Evolutionary conservation across 1,284 basidiomycete species (phyloP), one percentile per base, ranked within the genome.

Genomic region (Neolentinus lepideus): DNA sequence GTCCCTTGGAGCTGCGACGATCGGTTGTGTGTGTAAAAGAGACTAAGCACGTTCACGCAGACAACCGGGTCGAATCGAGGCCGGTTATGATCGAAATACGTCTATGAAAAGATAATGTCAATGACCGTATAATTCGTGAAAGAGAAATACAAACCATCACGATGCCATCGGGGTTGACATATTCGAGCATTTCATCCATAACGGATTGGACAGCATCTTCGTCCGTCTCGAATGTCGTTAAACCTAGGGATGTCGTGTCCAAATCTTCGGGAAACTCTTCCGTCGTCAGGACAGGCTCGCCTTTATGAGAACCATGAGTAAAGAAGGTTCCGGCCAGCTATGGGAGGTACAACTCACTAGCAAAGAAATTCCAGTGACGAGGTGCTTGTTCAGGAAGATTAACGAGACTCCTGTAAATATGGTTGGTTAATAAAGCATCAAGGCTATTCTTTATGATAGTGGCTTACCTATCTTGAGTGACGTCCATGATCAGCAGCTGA

Each of bases 401-500:
- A n/a, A 77, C 73, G 16, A 78, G 67, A 25, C 63, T 61, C 25
- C 76, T 77, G 57, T 9, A 12, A n/a, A 51, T 46, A 22, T 22
- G 8, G 12, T 25, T 25, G 47, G 6, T 50, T 16, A 50, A 11
- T 12, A 50, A 6, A 22, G 22, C 22, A 21, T 24, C 6, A 26
- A 8, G 45, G 8, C 9, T 22, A 29, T 8, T 21, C 8, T 43
- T 21, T 16, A 4, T 6, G 19, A 6, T 6, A 8, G 47, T 6
- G n/a, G 22, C 70, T 56, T 59, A 80, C 75, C 63, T 68, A 59
- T 82, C 71, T n/a, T 68, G 62, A 0, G 79, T 82, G 4, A 72
- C 69, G 58, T 84, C 82, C n/a, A 80, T 66, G 53, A 84, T 79
- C 21, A 84, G 68, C 3, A 83, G 71, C 59, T 82, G 80, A 2